phyloP scores from a whole-genome alignment of 129 eudicot genomes.

The Solidago caesia region DNA sequence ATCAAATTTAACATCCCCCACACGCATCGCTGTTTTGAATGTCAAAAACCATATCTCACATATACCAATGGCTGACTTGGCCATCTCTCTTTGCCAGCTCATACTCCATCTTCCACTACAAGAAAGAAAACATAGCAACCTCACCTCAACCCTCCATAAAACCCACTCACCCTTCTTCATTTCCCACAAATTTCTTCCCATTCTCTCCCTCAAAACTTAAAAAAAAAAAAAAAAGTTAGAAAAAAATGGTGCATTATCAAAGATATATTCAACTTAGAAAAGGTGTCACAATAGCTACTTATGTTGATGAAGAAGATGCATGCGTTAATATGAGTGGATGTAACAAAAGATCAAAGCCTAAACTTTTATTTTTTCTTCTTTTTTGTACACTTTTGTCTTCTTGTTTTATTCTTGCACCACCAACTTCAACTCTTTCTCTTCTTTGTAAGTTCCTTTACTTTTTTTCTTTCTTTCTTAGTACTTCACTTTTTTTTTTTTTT shows the following conservation, averaged over 20 bases:
- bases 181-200: constrained; percentile 18
- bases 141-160: constrained; percentile 25
- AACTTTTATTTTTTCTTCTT: constrained; percentile 43
- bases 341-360: constrained; percentile 55
- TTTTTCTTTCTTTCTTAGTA: neutral
- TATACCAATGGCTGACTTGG: constrained; percentile 39
- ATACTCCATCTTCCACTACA: constrained; percentile 29
- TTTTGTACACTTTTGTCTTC: constrained; percentile 56
- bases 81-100: constrained; percentile 42
- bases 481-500: neutral
- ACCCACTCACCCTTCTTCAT: constrained; percentile 20
- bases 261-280: constrained; percentile 51
- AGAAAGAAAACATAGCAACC: constrained; percentile 36
- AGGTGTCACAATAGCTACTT: constrained; percentile 30
- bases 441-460: constrained; percentile 35
- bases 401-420: constrained; percentile 54
- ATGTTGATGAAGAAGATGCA: constrained; percentile 59
- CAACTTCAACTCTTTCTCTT: constrained; percentile 45
- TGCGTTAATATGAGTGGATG: constrained; percentile 34
- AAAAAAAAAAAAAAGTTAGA: neutral
- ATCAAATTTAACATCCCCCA: neutral
- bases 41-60: constrained; percentile 31
- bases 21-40: constrained; percentile 28
- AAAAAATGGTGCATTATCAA: constrained; percentile 46
- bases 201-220: neutral